Percentiles rank a stretch among this genome's conserved stretches.
Evolutionary conservation across 2,329 filamentous ascomycete species (phyloP).

Genomic region (Neurospora crassa): DNA sequence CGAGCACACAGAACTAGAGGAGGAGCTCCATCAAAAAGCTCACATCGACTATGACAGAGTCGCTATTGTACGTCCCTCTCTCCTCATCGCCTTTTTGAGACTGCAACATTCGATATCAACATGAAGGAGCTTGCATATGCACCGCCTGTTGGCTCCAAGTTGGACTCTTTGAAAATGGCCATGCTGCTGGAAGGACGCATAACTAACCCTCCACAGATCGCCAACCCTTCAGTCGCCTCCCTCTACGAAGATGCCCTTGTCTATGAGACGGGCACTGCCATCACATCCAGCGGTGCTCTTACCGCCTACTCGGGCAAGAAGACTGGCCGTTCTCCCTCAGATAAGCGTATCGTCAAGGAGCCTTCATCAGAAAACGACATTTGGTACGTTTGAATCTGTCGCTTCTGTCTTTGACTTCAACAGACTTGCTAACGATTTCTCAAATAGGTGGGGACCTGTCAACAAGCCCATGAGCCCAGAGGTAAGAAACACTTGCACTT

Average conservation of each 20-base stretch:
- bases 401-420: background rate
- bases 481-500: conserved; percentile 48
- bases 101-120: conserved; percentile 3
- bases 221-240: conserved; percentile 89
- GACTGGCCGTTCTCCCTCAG: conserved; percentile 90
- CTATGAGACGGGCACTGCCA: conserved; percentile 95
- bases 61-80: conserved; percentile 65
- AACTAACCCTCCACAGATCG: conserved; percentile 37
- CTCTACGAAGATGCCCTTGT: conserved; percentile 97
- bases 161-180: background rate
- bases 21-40: conserved; percentile 92
- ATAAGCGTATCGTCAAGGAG: conserved; percentile 97
- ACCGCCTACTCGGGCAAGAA: conserved; percentile 98
- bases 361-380: conserved; percentile 79
- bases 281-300: conserved; percentile 88
- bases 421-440: conserved; percentile 7
- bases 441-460: conserved; percentile 75
- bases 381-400: conserved; percentile 47
- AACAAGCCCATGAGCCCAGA: conserved; percentile 98
- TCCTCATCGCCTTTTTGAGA: background rate
- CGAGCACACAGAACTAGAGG: conserved; percentile 93
- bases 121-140: background rate
- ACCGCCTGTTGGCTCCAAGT: background rate
- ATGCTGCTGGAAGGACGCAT: background rate
- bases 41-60: conserved; percentile 99